These are phyloP conservation scores for Porcisia hertigi DNA, from an alignment of 208 protist genomes.

Conservation along the genomic window DNA sequence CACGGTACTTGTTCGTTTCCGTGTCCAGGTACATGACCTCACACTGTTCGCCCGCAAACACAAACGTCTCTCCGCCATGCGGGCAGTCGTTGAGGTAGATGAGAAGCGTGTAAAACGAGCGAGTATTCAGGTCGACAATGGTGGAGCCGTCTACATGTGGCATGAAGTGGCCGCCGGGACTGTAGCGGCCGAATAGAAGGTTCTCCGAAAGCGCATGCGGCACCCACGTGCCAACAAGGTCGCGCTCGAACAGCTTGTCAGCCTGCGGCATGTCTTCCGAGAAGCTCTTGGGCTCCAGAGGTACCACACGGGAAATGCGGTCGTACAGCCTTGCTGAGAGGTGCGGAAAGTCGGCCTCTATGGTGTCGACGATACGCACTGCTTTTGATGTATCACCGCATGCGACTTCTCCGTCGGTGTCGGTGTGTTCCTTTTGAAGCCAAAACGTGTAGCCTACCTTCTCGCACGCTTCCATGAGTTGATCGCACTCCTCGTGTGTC, in stretches of 20 bases:
- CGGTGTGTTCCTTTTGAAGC: constrained; percentile 55
- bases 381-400: constrained; percentile 46
- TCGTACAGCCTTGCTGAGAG: constrained; percentile 66
- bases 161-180: constrained; percentile 88
- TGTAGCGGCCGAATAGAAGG: constrained; percentile 84
- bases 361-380: constrained; percentile 86
- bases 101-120: constrained; percentile 89
- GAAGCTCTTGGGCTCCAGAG: constrained; percentile 66
- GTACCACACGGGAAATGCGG: constrained; percentile 60
- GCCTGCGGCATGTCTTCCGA: constrained; percentile 50
- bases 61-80: constrained; percentile 73
- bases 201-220: constrained; percentile 70
- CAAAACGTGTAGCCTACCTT: constrained; percentile 84
- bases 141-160: constrained; percentile 91
- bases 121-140: constrained; percentile 85
- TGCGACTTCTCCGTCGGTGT: constrained; percentile 37
- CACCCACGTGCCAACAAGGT: constrained; percentile 81
- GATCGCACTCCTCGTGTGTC: constrained; percentile 69
- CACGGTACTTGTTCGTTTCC: constrained; percentile 54
- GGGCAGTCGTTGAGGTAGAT: constrained; percentile 90
- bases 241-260: constrained; percentile 72
- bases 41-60: constrained; percentile 80
- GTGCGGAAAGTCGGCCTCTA: constrained; percentile 75
- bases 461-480: constrained; percentile 68
- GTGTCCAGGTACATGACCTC: constrained; percentile 61